phyloP scores from a whole-genome alignment of 352 stramenopile genomes.

The Pythium guiyangense region DNA sequence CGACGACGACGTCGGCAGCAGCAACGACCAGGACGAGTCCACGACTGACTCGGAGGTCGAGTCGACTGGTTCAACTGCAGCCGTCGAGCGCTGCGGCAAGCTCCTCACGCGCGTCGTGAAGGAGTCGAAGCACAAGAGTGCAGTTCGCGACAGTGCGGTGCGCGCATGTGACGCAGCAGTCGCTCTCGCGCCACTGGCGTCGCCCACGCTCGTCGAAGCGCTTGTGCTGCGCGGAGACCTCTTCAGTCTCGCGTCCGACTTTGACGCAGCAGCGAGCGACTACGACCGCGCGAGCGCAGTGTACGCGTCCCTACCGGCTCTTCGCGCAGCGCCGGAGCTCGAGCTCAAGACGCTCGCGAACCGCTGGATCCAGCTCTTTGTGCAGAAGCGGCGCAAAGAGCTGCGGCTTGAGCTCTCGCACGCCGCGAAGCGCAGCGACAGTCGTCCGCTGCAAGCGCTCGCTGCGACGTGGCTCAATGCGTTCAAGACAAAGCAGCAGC shows the following conservation, averaged over 20 bases:
- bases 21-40: too few species aligned
- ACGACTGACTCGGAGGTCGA: too few species aligned
- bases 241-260: slow-evolving; percentile 37
- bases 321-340: slow-evolving; percentile 9
- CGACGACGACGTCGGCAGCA: too few species aligned
- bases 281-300: slow-evolving; percentile 21
- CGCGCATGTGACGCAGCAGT: slow-evolving; percentile 44
- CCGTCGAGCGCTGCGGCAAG: slow-evolving; percentile 33
- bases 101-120: slow-evolving; percentile 33
- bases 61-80: slow-evolving; percentile 17
- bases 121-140: slow-evolving; percentile 33
- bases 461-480: slow-evolving; percentile 33
- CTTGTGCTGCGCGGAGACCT: slow-evolving; percentile 49
- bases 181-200: slow-evolving; percentile 20
- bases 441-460: slow-evolving; percentile 9
- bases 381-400: slow-evolving; percentile 30
- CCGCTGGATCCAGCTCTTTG: slow-evolving; percentile 49
- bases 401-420: too few species aligned
- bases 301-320: not conserved
- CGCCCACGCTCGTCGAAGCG: slow-evolving; percentile 26
- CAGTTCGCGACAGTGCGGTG: slow-evolving; percentile 28
- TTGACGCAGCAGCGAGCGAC: slow-evolving; percentile 35
- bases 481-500: slow-evolving; percentile 42
- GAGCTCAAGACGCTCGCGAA: slow-evolving; percentile 42
- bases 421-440: slow-evolving; percentile 1